Evolutionary conservation across 2,329 filamentous ascomycete species (phyloP).

Genomic region (Acephala macrosclerotiorum): DNA sequence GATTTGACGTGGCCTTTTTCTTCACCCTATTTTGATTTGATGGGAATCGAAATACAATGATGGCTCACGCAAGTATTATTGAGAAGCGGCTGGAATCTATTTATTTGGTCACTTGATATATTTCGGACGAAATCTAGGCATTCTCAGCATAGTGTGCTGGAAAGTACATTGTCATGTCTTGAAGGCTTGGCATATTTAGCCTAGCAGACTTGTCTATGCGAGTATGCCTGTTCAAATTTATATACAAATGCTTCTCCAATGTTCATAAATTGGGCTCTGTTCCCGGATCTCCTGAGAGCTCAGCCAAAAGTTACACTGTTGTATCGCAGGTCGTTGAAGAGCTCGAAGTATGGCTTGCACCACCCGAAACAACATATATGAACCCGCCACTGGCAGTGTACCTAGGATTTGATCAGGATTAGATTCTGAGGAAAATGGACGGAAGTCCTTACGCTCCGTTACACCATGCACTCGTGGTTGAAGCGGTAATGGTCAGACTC

Average conservation of each 20-base stretch:
- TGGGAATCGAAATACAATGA: background rate
- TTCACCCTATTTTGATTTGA: background rate
- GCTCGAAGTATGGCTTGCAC: slow-evolving; percentile 10
- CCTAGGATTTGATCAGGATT: slow-evolving; percentile 7
- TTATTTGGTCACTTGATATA: background rate
- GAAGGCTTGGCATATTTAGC: background rate
- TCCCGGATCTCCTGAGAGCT: background rate
- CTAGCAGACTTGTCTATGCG: background rate
- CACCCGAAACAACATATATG: slow-evolving; percentile 19
- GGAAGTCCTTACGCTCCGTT: background rate
- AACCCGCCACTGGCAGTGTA: slow-evolving; percentile 21
- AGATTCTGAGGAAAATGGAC: background rate
- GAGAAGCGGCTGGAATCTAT: background rate
- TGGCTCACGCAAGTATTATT: background rate
- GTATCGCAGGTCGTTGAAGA: slow-evolving; percentile 26
- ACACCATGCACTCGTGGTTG: slow-evolving; percentile 14
- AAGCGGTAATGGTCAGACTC: slow-evolving; percentile 29
- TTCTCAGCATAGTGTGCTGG: too few species aligned
- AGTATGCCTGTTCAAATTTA: background rate
- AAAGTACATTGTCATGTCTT: background rate
- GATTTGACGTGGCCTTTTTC: background rate
- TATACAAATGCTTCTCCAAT: background rate
- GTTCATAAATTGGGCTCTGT: background rate
- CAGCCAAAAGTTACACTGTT: slow-evolving; percentile 20
- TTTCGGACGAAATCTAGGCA: background rate